Percentiles rank a stretch among this genome's conserved stretches.
Evolutionary conservation across 2,329 filamentous ascomycete species (phyloP).

Genomic region (Fusarium praegraminearum): DNA sequence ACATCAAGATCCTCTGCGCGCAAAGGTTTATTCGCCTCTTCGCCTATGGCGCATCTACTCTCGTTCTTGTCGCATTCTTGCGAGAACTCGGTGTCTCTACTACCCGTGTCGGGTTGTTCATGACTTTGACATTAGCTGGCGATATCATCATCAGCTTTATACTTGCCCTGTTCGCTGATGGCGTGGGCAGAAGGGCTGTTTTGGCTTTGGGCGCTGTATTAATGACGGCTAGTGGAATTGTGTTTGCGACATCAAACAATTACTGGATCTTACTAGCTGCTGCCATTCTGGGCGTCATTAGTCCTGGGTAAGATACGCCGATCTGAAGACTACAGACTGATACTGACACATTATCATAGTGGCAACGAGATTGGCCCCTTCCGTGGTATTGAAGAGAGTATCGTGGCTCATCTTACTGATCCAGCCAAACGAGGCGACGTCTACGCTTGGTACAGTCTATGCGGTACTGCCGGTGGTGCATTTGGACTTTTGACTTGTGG

Average conservation of each 20-base stretch:
- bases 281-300: constrained; percentile 71
- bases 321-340: accelerated
- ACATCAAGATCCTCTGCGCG: constrained; percentile 65
- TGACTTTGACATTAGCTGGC: constrained; percentile 72
- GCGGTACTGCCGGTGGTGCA: constrained; percentile 70
- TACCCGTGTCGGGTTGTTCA: constrained; percentile 69
- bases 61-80: constrained; percentile 69
- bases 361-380: constrained; percentile 75
- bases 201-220: constrained; percentile 65
- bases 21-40: constrained; percentile 72
- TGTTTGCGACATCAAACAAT: constrained; percentile 64
- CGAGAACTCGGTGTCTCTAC: constrained; percentile 63
- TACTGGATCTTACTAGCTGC: constrained; percentile 71
- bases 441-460: constrained; percentile 71
- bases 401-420: constrained; percentile 67
- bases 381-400: constrained; percentile 71
- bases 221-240: constrained; percentile 67
- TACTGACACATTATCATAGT: constrained; percentile 49
- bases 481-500: constrained; percentile 70
- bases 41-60: constrained; percentile 70
- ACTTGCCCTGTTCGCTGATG: constrained; percentile 70
- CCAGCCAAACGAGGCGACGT: constrained; percentile 63
- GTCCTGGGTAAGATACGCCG: constrained; percentile 57
- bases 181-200: constrained; percentile 65
- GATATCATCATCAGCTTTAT: constrained; percentile 70